phyloP scores from a whole-genome alignment of 139 green algal species.

The Micromonas pusilla region DNA sequence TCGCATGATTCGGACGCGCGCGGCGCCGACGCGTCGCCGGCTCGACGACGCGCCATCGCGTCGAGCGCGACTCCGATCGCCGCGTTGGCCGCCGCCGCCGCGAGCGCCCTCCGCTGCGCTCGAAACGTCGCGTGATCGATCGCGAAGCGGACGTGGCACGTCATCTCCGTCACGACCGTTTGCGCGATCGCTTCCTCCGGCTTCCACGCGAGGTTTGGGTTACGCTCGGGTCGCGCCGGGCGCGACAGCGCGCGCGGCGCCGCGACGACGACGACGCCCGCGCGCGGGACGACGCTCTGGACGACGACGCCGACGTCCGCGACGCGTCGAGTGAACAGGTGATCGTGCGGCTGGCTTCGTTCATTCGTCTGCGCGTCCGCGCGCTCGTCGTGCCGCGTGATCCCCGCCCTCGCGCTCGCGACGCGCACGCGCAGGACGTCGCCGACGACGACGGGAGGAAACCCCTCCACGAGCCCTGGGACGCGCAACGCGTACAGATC shows the following conservation, averaged over 20 bases:
- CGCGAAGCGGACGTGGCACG: not conserved
- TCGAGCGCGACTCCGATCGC: not conserved
- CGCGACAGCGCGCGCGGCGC: no score
- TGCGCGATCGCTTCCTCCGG: not conserved
- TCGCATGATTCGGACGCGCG: not conserved
- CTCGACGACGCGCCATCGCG: not conserved
- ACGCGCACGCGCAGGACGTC: not conserved
- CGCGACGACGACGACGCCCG: not conserved
- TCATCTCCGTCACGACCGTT: not conserved
- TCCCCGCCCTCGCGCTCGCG: no score
- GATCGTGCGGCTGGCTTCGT: not conserved
- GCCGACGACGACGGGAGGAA: not conserved
- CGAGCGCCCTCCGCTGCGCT: not conserved
- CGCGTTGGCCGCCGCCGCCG: not conserved
- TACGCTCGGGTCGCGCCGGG: no score
- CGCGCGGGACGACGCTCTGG: not conserved
- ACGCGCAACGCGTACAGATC: constrained; percentile 1
- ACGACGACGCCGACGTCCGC: not conserved
- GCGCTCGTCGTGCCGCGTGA: not conserved
- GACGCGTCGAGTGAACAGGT: not conserved
- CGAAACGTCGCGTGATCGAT: not conserved
- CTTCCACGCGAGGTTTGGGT: no score
- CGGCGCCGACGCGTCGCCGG: not conserved
- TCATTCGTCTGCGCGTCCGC: not conserved
- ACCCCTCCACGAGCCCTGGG: not conserved